Evolutionary conservation across 768 basidiomycete species (phyloP).

Genomic region (Hirschioporus abietinus): DNA sequence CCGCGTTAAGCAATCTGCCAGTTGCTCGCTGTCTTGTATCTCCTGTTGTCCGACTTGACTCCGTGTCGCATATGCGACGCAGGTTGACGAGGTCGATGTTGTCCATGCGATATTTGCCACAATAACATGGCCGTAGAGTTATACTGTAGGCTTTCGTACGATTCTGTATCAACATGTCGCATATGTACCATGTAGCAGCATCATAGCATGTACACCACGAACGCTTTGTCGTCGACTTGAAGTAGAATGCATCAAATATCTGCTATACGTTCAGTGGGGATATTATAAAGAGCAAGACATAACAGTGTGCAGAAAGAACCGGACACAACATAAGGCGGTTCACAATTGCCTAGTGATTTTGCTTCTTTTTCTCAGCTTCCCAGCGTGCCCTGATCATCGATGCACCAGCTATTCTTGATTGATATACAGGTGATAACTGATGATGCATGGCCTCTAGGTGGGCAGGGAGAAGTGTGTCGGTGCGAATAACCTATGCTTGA

Average conservation of each 20-base stretch:
- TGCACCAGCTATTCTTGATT: conserved; percentile 63
- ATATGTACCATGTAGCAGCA: neutral
- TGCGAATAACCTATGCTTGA: conserved; percentile 75
- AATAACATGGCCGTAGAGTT: neutral
- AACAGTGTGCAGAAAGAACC: neutral
- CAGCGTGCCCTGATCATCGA: conserved; percentile 69
- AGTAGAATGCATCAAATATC: neutral
- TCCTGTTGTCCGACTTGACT: neutral
- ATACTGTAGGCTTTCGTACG: neutral
- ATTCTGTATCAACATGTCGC: neutral
- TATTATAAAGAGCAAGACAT: neutral
- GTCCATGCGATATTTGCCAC: neutral
- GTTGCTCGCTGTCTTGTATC: neutral
- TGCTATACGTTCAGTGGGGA: neutral
- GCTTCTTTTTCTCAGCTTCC: conserved; percentile 48
- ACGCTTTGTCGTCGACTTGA: neutral
- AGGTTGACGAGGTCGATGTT: neutral
- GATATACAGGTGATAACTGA: conserved; percentile 48
- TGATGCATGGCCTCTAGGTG: conserved; percentile 64
- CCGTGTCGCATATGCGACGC: neutral
- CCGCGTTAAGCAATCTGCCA: neutral
- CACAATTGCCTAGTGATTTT: conserved; percentile 2
- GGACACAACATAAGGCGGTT: neutral
- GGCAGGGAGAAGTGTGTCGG: conserved; percentile 56
- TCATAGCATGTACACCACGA: neutral